Evolutionary conservation across 441 rosid genomes (phyloP), one percentile per base, ranked within the genome.

Genomic region (Populus tomentosa): DNA sequence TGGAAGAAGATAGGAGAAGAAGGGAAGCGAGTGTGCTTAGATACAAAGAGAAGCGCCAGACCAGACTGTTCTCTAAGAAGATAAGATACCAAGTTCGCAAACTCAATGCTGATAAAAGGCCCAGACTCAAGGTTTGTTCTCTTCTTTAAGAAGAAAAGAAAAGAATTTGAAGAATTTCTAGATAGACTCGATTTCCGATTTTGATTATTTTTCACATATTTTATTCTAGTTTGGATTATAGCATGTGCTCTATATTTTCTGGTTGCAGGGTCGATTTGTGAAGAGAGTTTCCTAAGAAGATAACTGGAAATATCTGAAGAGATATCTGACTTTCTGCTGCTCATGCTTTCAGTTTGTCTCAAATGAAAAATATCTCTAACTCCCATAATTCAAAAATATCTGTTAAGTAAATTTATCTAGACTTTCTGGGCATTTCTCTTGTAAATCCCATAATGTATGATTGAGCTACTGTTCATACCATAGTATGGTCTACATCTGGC

Each of bases 71-170:
- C 86, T 91, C 92, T 67, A 92, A 92, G 86, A 90, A 87, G 91
- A 92, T 92, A 87, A 89, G 95, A 76, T 92, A 92, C 40, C 91
- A 91, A 88, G 93, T 92, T 64, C 83, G 97, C 80, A 92, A 92
- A 71, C 92, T 90, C 84, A 92, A 92, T 81, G 95, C 97, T 14
- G 95, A 92, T 77, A 88, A 89, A 85, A 90, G 97, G 80, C 95
- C 95, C 1, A 84, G 97, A 74, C 87, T 91, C 70, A 92, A 92
- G 94, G 97, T 90, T 14, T 10, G 16, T 46, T 8, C 18, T 21
- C 67, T 33, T 24, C 36, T 11, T 68, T 5, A 2, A 7, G 7
- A 23, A 32, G 14, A 7, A 26, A 16, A 21, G 4, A 50, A 28
- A 1, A 1, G 5, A 4, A 23, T 7, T 5, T 21, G 7, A 21